Conservation (phyloP, 768 basidiomycete species). For the Leccinum subtestaceum region DNA sequence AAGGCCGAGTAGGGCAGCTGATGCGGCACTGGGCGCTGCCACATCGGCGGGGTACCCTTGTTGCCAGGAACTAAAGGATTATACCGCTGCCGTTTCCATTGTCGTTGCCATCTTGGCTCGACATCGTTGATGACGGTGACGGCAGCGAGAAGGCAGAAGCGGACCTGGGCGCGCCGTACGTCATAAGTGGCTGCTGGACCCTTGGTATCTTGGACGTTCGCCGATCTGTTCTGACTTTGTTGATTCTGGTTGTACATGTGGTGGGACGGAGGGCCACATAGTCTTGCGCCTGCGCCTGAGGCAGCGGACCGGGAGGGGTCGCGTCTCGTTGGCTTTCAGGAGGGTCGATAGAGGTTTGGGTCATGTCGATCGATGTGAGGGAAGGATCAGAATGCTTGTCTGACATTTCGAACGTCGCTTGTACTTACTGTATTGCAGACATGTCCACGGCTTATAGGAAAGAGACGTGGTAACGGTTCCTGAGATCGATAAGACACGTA, state of each 20-base stretch:
- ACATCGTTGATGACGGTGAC: too few relatives aligned
- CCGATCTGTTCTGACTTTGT: background rate
- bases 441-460: too few relatives aligned
- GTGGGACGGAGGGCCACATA: slow-evolving; percentile 13
- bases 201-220: background rate
- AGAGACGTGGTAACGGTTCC: too few relatives aligned
- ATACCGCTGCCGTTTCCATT: too few relatives aligned
- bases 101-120: background rate
- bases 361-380: slow-evolving; percentile 12
- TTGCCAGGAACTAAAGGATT: slow-evolving; percentile 7
- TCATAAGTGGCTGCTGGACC: background rate
- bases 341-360: slow-evolving; percentile 12
- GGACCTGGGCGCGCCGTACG: background rate
- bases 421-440: too few relatives aligned
- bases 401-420: too few relatives aligned
- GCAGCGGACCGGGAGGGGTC: background rate
- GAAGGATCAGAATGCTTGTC: too few relatives aligned
- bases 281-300: background rate
- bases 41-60: slow-evolving; percentile 23
- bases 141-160: background rate
- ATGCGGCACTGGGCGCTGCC: slow-evolving; percentile 14
- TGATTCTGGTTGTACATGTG: slow-evolving; percentile 6
- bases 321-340: slow-evolving; percentile 2
- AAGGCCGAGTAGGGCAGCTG: slow-evolving; percentile 10
- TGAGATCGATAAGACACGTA: too few relatives aligned